Conservation (phyloP, 2,329 filamentous ascomycete genomes). For the Penicillium sp. region DNA sequence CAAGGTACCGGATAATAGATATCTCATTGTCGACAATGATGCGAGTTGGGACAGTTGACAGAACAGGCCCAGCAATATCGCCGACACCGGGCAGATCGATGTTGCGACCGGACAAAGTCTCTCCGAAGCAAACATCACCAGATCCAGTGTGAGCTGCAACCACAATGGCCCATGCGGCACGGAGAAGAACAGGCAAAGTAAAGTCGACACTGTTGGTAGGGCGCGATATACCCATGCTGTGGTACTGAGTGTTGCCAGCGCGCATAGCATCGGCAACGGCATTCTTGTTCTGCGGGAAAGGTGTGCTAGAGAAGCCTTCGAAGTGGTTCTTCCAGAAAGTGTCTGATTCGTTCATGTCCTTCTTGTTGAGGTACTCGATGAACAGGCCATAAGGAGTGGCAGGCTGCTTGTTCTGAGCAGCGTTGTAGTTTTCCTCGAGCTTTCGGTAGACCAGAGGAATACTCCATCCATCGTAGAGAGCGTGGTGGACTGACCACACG, state of each 20-base stretch:
- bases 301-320: conserved; percentile 22
- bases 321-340: conserved; percentile 33
- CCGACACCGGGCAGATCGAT: conserved; percentile 48
- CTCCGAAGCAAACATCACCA: conserved; percentile 52
- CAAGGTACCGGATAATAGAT: conserved; percentile 49
- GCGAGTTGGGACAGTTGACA: conserved; percentile 38
- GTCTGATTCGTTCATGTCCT: conserved; percentile 28
- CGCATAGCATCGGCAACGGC: conserved; percentile 18
- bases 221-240: conserved; percentile 23
- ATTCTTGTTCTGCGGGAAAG: conserved; percentile 29
- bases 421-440: conserved; percentile 36
- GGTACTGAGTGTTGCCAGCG: conserved; percentile 24
- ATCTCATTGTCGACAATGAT: conserved; percentile 37
- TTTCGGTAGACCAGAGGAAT: conserved; percentile 36
- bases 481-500: conserved; percentile 50
- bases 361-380: conserved; percentile 29
- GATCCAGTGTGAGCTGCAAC: conserved; percentile 47
- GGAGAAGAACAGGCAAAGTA: conserved; percentile 50
- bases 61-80: conserved; percentile 45
- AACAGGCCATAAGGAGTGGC: conserved; percentile 28
- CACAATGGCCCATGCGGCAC: conserved; percentile 51
- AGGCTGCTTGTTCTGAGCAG: conserved; percentile 5
- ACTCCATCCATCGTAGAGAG: conserved; percentile 51
- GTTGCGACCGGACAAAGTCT: conserved; percentile 53
- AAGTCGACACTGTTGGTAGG: conserved; percentile 19